Evolutionary conservation across 2,329 filamentous ascomycete species (phyloP), one percentile per base, ranked within the genome.

Genomic region (Pyrenophora tritici-repentis): DNA sequence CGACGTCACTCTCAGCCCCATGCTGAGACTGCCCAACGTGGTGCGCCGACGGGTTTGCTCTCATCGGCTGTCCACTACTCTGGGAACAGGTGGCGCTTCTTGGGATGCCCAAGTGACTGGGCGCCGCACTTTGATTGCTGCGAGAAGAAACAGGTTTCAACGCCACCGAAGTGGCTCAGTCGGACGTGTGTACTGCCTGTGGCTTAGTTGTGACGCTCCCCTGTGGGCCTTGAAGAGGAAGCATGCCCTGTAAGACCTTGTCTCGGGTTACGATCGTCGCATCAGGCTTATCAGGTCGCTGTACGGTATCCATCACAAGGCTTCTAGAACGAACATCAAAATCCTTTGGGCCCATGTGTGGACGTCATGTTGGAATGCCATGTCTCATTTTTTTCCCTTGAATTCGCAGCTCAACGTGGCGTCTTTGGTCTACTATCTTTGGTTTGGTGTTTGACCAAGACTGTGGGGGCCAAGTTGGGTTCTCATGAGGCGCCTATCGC

Each of bases 101-200:
- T 29, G 26, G 26, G 26, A 29, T 29, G 26, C 26, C 13, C 26
- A 29, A 29, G 10, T 29, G 26, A 29, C 26, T 29, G 26, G 26
- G 10, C 26, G 26, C 9, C 26, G 26, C 26, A 9, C 9, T 39
- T 6, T 52, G 26, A 22, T 45, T 34, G 29, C 47, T 20, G 26
- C 26, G 26, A 29, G n/a, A 26, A 45, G 24, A 55, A 58, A 49
- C 50, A 49, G 46, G 56, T 53, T 65, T 53, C 38, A 39, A 49
- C 55, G 58, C 54, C 51, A 59, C 53, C 36, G 59, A 53, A 56
- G 62, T 66, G 62, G 59, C 55, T 61, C 36, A 50, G 37, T 46
- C 26, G 48, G 56, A 61, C 52, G 51, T 61, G 50, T 26, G 42
- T 49, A 42, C 43, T 45, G 37, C 20, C 18, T 36, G 17, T 38